Base-by-base conservation (phyloP, 2,329 filamentous ascomycete genomes). In the Fusarium tuaranense region DNA sequence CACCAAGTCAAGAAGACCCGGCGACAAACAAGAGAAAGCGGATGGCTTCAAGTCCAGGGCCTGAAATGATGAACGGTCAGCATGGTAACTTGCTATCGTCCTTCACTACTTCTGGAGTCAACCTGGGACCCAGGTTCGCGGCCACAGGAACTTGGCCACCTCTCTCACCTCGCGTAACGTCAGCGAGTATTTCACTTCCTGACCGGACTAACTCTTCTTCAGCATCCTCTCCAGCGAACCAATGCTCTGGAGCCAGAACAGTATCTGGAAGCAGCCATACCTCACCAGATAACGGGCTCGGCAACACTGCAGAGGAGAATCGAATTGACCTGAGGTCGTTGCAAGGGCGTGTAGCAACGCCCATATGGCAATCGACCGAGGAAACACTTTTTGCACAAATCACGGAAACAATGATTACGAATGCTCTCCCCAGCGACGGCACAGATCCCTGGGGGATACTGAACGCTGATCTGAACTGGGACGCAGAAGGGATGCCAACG, bases 301-400 rank as follows among this genome's bases (percentile, higher is more conserved):
- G 82, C n/a, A 83, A 82, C 71, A 82, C 79, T 14, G 74, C 73
- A 7, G 82, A 83, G 63, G 82, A 84, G 65, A 83, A 83, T 41
- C 75, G 80, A 20, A 72, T 83, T 25, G 81, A 83, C 39, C 63
- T 83, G 32, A 75, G 82, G 30, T 69, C 78, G 7, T 80, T 83
- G 13, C 82, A 83, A 63, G 81, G 78, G 6, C 80, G 81, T 6
- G 75, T 80, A 6, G 55, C 74, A 16, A 78, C 77, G 18, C 80
- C 81, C 1, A 62, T 80, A 27, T 84, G 81, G 82, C 77, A 78
- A 36, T 64, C 73, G 7, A 78, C 79, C 7, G 82, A 82, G 38
- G 79, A 82, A 22, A 72, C 76, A 0, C 67, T 83, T 8, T 79
- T 81, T 34, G 75, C 75, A 16, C 78, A 82, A 32, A 76, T 80